Evolutionary conservation across 495 filamentous ascomycete species (phyloP).

Genomic region (Xylaria sp.): DNA sequence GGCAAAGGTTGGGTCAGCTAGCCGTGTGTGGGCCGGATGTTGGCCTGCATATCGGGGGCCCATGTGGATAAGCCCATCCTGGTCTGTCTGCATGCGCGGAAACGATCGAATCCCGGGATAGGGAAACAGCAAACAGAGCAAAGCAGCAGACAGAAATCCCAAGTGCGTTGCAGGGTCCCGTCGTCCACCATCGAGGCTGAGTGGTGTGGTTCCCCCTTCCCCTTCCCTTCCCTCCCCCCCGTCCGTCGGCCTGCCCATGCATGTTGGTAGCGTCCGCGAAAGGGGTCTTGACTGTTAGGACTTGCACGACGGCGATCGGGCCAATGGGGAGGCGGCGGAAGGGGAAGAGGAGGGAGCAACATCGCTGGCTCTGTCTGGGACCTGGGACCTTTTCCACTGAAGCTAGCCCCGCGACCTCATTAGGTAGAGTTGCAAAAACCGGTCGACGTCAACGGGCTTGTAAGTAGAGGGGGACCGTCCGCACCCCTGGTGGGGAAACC

Average conservation of each 20-base stretch:
- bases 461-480: conserved; percentile 41
- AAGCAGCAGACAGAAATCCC: too few relatives aligned
- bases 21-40: conserved; percentile 43
- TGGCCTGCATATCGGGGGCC: conserved; percentile 43
- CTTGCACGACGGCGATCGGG: not conserved
- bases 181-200: conserved; percentile 42
- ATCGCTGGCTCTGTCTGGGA: conserved; percentile 27
- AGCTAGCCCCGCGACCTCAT: conserved; percentile 22
- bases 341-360: conserved; percentile 25
- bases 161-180: conserved; percentile 12
- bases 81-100: conserved; percentile 41
- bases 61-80: conserved; percentile 42
- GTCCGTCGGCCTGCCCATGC: too few relatives aligned
- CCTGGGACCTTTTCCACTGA: too few relatives aligned
- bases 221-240: too few relatives aligned
- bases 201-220: conserved; percentile 33
- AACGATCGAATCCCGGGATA: conserved; percentile 37
- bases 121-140: conserved; percentile 3
- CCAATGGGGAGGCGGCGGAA: conserved; percentile 33
- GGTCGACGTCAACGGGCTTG: conserved; percentile 35
- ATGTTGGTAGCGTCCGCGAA: conserved; percentile 24
- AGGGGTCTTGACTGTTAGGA: conserved; percentile 16
- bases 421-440: conserved; percentile 38
- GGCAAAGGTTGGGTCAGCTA: conserved; percentile 34
- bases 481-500: conserved; percentile 45